Evolutionary conservation across 2,329 filamentous ascomycete species (phyloP).

Genomic region (Fusarium veterinarium): DNA sequence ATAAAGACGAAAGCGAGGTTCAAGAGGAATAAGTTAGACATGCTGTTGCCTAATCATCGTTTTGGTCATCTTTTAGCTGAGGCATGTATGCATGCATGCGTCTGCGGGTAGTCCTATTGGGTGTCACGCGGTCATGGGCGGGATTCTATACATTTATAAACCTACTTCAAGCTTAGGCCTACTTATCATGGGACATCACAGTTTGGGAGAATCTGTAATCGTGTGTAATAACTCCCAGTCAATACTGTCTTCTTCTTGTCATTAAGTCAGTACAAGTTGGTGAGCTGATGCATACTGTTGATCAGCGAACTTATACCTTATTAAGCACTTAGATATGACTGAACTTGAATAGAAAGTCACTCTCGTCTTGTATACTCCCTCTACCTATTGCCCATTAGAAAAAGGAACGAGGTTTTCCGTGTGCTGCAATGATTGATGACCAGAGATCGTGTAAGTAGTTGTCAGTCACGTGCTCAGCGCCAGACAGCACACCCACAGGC

Average conservation of each 20-base stretch:
- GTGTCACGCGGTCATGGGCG: background rate
- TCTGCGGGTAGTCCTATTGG: background rate
- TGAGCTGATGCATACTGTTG: background rate
- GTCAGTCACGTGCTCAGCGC: background rate
- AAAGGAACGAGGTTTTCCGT: background rate
- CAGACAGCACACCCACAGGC: too few relatives aligned
- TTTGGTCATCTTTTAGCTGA: conserved; percentile 19
- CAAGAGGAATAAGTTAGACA: background rate
- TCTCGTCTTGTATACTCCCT: fast-evolving
- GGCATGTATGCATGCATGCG: background rate
- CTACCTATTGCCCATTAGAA: too few relatives aligned
- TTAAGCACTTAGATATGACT: background rate
- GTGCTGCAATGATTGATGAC: background rate
- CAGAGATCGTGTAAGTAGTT: background rate
- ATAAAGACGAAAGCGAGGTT: fast-evolving
- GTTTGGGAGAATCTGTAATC: background rate
- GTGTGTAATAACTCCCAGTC: too few relatives aligned
- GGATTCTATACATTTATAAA: too few relatives aligned
- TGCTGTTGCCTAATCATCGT: conserved; percentile 11
- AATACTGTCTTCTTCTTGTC: background rate
- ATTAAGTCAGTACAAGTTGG: background rate
- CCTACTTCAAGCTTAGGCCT: too few relatives aligned
- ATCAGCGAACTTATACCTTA: background rate
- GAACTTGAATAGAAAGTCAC: background rate
- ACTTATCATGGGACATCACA: fast-evolving